Base-by-base conservation (phyloP, 2,329 filamentous ascomycete species). In the Cytospora piceicola region DNA sequence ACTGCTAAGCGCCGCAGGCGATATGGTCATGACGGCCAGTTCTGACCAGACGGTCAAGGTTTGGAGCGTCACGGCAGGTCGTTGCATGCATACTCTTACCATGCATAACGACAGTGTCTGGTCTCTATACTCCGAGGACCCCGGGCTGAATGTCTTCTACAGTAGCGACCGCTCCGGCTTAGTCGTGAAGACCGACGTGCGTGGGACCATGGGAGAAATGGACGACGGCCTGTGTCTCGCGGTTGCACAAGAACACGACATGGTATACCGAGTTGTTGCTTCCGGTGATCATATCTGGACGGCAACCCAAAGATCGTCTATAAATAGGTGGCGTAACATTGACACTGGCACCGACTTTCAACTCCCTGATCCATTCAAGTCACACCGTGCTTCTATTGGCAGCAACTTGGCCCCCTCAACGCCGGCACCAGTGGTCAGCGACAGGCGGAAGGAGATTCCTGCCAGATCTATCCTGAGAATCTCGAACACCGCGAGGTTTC, bases 51-150 rank as follows among this genome's bases (percentile, higher is more conserved):
- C 95, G 0, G 90, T 99, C 80, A 99, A 99, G 80, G 88, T 98
- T 65, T 99, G 95, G 95, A 97, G 94, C 70, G 89, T 98, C 71
- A 95, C 92, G 14, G 94, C 93, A 27, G 95, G 95, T 63, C 86
- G 95, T 71, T 99, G 95, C 82, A 94, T 98, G 90, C 93, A 97
- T 78, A 99, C 95, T 0, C 85, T 99, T 72, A 97, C 94, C 63
- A 99, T 99, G 95, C 95, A 99, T 79, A 96, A 96, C 74, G 93
- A 97, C 74, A 97, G 94, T 75, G 92, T 99, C 27, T 99, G 95
- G 95, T 96, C 93, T 1, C 83, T 99, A 27, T 96, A 91, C 77
- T 97, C 95, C 0, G 89, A 94, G 62, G 88, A 96, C 72, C 93
- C 94, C 0, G 85, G 90, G 66, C 84, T 99, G 4, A 90, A 90